Percentiles rank a stretch among this genome's conserved stretches.
Evolutionary conservation across 2,329 filamentous ascomycete genomes (phyloP).

Genomic region (Aspergillus candidus): DNA sequence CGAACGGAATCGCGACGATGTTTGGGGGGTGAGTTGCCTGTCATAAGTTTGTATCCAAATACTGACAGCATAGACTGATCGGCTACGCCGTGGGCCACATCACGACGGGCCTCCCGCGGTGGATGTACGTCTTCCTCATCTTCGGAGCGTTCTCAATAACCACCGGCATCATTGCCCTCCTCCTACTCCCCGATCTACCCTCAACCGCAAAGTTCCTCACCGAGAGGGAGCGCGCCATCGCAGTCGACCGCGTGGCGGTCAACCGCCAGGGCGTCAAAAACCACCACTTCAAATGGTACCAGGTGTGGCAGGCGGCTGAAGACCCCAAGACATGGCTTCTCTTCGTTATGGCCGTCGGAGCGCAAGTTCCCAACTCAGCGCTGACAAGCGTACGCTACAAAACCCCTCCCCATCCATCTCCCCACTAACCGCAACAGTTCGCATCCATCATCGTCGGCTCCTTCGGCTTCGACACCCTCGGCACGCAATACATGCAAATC

Average conservation of each 20-base stretch:
- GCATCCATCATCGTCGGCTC: constrained; percentile 45
- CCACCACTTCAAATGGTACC: constrained; percentile 42
- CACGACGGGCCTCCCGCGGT: constrained; percentile 43
- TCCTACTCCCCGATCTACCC: constrained; percentile 42
- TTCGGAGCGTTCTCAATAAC: constrained; percentile 39
- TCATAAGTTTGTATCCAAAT: background rate
- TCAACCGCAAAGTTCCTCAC: constrained; percentile 41
- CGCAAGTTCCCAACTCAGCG: constrained; percentile 53
- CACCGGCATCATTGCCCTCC: constrained; percentile 31
- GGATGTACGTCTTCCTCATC: constrained; percentile 57
- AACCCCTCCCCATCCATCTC: background rate
- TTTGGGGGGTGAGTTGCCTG: constrained; percentile 45
- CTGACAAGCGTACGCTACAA: constrained; percentile 40
- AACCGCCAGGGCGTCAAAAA: constrained; percentile 53
- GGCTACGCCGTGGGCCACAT: constrained; percentile 58
- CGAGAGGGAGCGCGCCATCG: constrained; percentile 40
- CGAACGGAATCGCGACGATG: constrained; percentile 56
- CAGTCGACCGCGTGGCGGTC: constrained; percentile 47
- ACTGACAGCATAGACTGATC: constrained; percentile 33
- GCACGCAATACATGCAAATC: constrained; percentile 55
- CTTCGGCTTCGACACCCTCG: constrained; percentile 44
- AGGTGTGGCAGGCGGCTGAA: constrained; percentile 42
- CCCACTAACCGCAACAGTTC: constrained; percentile 27
- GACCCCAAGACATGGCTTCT: constrained; percentile 58
- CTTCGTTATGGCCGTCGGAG: constrained; percentile 48